phyloP scores from a whole-genome alignment of 1,284 basidiomycete species.

The Cutaneotrichosporon spelunceum region DNA sequence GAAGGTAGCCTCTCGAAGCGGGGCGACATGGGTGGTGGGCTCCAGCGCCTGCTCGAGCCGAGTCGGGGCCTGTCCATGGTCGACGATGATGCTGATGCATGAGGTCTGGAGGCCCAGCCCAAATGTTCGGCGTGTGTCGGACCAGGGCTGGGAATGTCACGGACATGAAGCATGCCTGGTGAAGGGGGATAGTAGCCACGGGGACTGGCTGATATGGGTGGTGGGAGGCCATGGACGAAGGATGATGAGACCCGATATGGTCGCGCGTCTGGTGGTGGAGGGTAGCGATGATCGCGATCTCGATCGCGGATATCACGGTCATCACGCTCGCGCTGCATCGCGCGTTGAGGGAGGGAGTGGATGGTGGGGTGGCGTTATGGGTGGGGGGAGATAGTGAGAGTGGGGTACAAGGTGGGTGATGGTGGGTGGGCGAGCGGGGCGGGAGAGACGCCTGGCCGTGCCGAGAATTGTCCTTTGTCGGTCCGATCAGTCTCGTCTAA shows the following conservation, averaged over 20 bases:
- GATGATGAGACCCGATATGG: conserved; percentile 11
- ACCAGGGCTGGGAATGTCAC: conserved; percentile 15
- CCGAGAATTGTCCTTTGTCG: background rate
- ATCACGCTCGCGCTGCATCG: conserved; percentile 15
- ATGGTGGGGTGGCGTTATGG: background rate
- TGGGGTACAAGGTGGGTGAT: background rate
- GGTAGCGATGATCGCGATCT: conserved; percentile 9
- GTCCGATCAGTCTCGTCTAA: no score
- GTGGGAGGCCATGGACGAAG: conserved; percentile 27
- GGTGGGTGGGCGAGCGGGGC: background rate
- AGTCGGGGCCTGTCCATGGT: conserved; percentile 11
- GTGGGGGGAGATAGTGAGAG: conserved; percentile 4
- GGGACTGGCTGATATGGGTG: conserved; percentile 16
- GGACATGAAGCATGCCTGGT: conserved; percentile 14
- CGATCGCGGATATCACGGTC: conserved; percentile 17
- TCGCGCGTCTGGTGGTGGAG: conserved; percentile 9
- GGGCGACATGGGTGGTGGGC: conserved; percentile 10
- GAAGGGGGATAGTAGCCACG: conserved; percentile 20
- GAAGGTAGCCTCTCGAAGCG: conserved; percentile 25
- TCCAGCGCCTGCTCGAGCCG: background rate
- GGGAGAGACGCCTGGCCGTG: no score
- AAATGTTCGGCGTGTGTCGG: conserved; percentile 3
- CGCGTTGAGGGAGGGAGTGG: background rate
- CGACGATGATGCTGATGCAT: background rate
- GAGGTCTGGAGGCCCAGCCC: background rate